Conservation (phyloP, 2,329 filamentous ascomycete genomes). For the Ophiosphaerella korrae region DNA sequence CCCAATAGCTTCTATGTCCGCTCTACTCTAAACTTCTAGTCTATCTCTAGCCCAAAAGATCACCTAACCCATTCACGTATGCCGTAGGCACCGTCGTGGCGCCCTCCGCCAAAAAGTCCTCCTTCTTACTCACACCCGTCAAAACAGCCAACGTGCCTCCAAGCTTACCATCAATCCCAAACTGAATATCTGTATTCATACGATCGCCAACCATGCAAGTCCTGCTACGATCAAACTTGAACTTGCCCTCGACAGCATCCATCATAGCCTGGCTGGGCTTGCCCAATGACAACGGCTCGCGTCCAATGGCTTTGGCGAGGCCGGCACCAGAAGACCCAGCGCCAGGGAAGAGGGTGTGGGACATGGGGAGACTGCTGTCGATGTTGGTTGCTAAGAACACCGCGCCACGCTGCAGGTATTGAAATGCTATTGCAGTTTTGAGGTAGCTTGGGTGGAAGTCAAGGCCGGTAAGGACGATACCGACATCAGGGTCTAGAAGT, state of each 20-base stretch:
- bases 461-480: constrained; percentile 84
- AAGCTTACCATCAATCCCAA: constrained; percentile 87
- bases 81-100: constrained; percentile 74
- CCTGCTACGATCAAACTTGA: constrained; percentile 79
- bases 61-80: constrained; percentile 84
- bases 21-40: neutral
- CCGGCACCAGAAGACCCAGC: constrained; percentile 83
- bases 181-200: constrained; percentile 93
- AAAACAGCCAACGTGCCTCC: constrained; percentile 90
- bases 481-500: constrained; percentile 85
- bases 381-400: constrained; percentile 91
- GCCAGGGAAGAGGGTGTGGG: constrained; percentile 84
- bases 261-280: constrained; percentile 99
- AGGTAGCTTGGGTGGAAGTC: constrained; percentile 97
- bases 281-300: constrained; percentile 77
- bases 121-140: constrained; percentile 86
- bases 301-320: constrained; percentile 66
- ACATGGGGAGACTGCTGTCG: constrained; percentile 85
- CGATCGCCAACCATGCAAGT: constrained; percentile 97
- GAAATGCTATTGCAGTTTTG: constrained; percentile 82
- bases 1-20: neutral
- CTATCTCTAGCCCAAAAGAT: constrained; percentile 60
- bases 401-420: constrained; percentile 83
- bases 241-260: constrained; percentile 97
- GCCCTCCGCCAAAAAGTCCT: constrained; percentile 75